Evolutionary conservation across 2,329 filamentous ascomycete genomes (phyloP).

Genomic region (Colletotrichum melonis): DNA sequence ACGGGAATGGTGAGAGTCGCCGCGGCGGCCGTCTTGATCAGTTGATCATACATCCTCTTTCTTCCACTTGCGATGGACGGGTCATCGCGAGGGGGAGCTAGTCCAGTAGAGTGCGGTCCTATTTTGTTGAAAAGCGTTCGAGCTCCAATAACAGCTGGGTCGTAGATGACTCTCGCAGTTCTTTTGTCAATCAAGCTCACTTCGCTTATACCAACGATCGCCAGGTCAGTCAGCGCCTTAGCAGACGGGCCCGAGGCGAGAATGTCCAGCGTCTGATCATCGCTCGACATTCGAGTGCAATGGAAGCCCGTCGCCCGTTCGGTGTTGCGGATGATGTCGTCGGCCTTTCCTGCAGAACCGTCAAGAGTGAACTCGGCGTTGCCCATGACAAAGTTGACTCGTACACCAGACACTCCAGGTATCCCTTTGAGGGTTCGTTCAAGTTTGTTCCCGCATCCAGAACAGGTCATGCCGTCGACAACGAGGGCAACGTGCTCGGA

Average conservation of each 20-base stretch:
- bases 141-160: conserved; percentile 47
- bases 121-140: conserved; percentile 42
- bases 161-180: conserved; percentile 46
- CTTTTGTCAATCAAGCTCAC: conserved; percentile 43
- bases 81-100: conserved; percentile 47
- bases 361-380: conserved; percentile 48
- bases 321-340: conserved; percentile 42
- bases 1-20: conserved; percentile 48
- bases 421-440: conserved; percentile 41
- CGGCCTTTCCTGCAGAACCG: conserved; percentile 37
- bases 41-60: conserved; percentile 45
- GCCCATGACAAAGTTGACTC: conserved; percentile 52
- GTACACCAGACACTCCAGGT: conserved; percentile 45
- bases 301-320: conserved; percentile 46
- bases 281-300: conserved; percentile 40
- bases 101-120: conserved; percentile 35
- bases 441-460: conserved; percentile 49
- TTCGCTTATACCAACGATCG: conserved; percentile 41
- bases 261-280: conserved; percentile 45
- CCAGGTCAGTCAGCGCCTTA: conserved; percentile 38
- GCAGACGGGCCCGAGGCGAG: conserved; percentile 37
- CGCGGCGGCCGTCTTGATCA: conserved; percentile 45
- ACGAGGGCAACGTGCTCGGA: conserved; percentile 42
- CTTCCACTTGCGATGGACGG: conserved; percentile 44
- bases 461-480: conserved; percentile 51